Base-by-base conservation (phyloP, 345 rosid genomes). In the Gossypioides kirkii region DNA sequence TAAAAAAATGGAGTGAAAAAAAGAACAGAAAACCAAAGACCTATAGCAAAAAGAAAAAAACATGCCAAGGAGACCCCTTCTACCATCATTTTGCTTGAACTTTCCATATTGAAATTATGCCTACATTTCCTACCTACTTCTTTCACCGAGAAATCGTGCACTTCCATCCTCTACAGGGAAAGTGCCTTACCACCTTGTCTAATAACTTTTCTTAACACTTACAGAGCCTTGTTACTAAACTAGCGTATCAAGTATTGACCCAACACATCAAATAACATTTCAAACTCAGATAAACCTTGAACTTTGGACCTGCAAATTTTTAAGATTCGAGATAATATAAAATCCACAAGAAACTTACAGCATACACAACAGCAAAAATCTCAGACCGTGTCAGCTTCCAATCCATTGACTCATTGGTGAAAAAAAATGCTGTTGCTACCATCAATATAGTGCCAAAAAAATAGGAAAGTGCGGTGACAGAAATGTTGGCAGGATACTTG, bases 301-400 rank as follows among this genome's bases (percentile, higher is more conserved):
- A 23, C 61, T 43, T 32, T 41, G 16, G 16, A 67, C 56, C 1
- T 14, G 22, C 45, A 49, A 26, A 43, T 10, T 50, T 66, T 28
- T 65, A 53, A n/a, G 55, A 54, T 2, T 7, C n/a, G 28, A 71
- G 69, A 61, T 25, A 54, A 28, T 36, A 64, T 41, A 74, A 67
- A 73, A 59, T 42, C 22, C 50, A 74, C 49, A 36, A 52, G 74
- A 77, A 78, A 84, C 98, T 89, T 86, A 92, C 99, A 45, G 94
- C 97, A 85, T 92, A 95, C 71, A 91, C 73, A 72, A 91, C 97
- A 4, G 98, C 99, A 76, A 78, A 85, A 68, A 87, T 41, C 79
- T 95, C 98, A 17, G 99, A 87, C 58, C 71, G 87, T 5, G 94
- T 90, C 87, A 95, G 77, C 77, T 69, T 85, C 99, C 97, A 95